Percentiles rank a stretch among this genome's conserved stretches.
These are phyloP conservation scores for Nematodospora valgi DNA, from an alignment of 805 yeast genomes.

Conservation along the genomic window DNA sequence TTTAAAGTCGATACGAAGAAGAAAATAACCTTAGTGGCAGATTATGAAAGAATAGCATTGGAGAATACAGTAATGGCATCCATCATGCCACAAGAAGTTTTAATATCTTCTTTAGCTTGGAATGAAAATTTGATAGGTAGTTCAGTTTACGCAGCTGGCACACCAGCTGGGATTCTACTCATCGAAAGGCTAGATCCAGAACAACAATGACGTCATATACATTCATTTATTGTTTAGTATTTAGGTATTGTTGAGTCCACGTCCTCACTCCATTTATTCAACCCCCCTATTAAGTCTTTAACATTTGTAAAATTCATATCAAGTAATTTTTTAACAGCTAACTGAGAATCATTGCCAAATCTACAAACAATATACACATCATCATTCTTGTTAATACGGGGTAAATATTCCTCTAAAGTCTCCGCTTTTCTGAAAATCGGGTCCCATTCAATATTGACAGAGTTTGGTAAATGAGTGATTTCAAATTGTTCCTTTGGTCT, in stretches of 20 bases:
- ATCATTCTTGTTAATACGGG: conserved; percentile 19
- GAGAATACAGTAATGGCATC: conserved; percentile 26
- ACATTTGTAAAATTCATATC: conserved; percentile 49
- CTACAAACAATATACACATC: conserved; percentile 69
- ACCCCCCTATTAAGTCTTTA: conserved; percentile 76
- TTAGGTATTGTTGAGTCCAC: conserved; percentile 62
- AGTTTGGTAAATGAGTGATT: conserved; percentile 56
- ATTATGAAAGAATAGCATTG: conserved; percentile 26
- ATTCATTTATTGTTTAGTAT: conserved; percentile 38
- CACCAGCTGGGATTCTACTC: conserved; percentile 49
- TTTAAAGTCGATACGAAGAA: conserved; percentile 4
- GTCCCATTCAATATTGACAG: conserved; percentile 64
- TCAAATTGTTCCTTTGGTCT: conserved; percentile 75
- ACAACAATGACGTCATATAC: conserved; percentile 1
- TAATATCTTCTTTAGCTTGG: conserved; percentile 56
- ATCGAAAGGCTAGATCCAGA: conserved; percentile 37
- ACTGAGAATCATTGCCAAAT: conserved; percentile 86
- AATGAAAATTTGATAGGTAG: conserved; percentile 42
- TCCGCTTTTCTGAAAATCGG: conserved; percentile 34
- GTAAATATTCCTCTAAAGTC: conserved; percentile 19
- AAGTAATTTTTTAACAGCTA: conserved; percentile 59
- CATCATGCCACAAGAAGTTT: conserved; percentile 48
- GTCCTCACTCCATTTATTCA: conserved; percentile 59
- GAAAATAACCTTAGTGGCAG: conserved; percentile 15
- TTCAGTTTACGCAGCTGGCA: conserved; percentile 52